Conservation (phyloP, 176 grass and related monocot genomes). For the Aegilops longissima region DNA sequence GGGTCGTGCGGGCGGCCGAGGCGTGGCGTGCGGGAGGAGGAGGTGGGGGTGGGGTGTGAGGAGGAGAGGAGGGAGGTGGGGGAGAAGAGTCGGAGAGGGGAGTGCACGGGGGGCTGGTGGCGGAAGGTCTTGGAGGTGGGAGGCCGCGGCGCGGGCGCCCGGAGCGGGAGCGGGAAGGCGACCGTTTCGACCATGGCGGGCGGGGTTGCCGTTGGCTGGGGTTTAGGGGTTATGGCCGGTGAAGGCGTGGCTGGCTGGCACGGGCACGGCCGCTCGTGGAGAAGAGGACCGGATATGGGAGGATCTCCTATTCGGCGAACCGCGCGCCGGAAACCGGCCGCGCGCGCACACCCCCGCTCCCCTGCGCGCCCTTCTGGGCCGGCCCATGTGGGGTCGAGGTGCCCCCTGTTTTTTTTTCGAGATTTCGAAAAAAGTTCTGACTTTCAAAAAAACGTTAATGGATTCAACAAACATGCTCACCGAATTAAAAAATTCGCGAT, state of each 20-base stretch:
- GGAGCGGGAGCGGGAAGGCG: constrained; percentile 34
- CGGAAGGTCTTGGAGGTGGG: constrained; percentile 12
- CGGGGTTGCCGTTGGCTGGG: not conserved
- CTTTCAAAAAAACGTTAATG: no score
- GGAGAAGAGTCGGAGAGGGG: constrained; percentile 39
- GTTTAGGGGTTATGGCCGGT: constrained; percentile 38
- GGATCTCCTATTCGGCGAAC: not conserved
- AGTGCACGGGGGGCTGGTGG: not conserved
- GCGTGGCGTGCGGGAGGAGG: constrained; percentile 36
- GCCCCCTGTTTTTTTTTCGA: no score
- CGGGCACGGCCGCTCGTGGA: not conserved
- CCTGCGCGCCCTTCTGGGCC: no score
- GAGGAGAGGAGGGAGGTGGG: constrained; percentile 47
- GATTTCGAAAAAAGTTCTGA: no score
- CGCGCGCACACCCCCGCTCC: no score
- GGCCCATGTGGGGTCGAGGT: no score
- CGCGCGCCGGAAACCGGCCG: no score
- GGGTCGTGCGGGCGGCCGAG: constrained; percentile 24
- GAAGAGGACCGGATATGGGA: constrained; percentile 24
- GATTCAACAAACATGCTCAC: no score
- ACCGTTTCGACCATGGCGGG: constrained; percentile 57
- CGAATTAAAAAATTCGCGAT: no score
- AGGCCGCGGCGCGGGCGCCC: constrained; percentile 36
- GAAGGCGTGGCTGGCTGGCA: not conserved
- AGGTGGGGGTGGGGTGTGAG: constrained; percentile 28